These are phyloP conservation scores for Zelopaecilomyces penicillatus DNA, from an alignment of 2,329 filamentous ascomycete genomes.

Conservation along the genomic window DNA sequence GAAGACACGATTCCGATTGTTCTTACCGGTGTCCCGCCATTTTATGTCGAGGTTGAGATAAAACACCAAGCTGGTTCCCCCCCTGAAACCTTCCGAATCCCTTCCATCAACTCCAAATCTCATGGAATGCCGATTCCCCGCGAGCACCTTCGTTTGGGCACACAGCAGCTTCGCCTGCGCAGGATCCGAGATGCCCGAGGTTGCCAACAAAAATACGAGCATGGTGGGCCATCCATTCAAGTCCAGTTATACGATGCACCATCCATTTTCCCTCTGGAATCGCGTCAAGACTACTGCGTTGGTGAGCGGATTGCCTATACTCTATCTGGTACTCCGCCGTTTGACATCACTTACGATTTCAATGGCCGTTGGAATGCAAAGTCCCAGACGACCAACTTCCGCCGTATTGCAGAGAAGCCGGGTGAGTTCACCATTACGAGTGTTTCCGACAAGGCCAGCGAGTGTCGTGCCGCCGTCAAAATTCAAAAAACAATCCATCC, in stretches of 20 bases:
- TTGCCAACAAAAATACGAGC: conserved; percentile 71
- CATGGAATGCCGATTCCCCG: conserved; percentile 81
- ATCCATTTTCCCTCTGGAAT: conserved; percentile 79
- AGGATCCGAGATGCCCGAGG: conserved; percentile 82
- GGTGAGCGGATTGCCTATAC: conserved; percentile 91
- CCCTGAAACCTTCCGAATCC: conserved; percentile 73
- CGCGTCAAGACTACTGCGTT: conserved; percentile 82
- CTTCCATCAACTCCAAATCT: conserved; percentile 64
- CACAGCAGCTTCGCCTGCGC: conserved; percentile 79
- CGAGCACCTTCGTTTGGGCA: conserved; percentile 76
- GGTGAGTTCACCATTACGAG: conserved; percentile 83
- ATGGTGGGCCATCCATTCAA: conserved; percentile 67
- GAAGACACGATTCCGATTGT: conserved; percentile 85
- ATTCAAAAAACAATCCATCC: conserved; percentile 81
- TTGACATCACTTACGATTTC: conserved; percentile 89
- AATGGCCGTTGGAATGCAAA: conserved; percentile 73
- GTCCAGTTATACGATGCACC: conserved; percentile 91
- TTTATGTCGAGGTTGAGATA: conserved; percentile 85
- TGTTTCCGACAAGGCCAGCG: conserved; percentile 78
- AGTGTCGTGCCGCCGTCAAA: conserved; percentile 73
- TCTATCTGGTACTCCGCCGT: conserved; percentile 81
- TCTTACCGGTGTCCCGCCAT: conserved; percentile 76
- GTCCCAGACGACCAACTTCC: conserved; percentile 73
- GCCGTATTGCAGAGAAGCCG: conserved; percentile 83
- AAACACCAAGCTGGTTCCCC: conserved; percentile 78